Evolutionary conservation across 2,329 filamentous ascomycete genomes (phyloP).

Genomic region (Daldinia sp.): DNA sequence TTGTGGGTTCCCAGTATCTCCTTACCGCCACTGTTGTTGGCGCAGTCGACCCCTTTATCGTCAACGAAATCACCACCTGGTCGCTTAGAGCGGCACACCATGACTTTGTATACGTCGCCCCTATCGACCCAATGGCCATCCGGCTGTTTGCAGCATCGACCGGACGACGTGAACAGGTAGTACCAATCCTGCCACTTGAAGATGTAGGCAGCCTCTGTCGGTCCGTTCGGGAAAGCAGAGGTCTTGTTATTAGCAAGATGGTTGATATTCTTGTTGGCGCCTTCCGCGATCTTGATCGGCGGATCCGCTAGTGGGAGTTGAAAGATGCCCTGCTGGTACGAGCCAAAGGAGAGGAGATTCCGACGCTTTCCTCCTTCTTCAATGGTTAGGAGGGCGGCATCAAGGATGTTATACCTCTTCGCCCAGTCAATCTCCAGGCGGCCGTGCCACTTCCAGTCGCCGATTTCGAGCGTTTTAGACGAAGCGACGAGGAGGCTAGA

Average conservation of each 20-base stretch:
- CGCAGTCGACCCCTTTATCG: conserved; percentile 36
- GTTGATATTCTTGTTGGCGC: conserved; percentile 29
- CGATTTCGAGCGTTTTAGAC: conserved; percentile 41
- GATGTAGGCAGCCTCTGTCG: conserved; percentile 40
- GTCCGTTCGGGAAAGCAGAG: conserved; percentile 26
- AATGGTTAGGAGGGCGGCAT: conserved; percentile 39
- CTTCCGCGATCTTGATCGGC: conserved; percentile 32
- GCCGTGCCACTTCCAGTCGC: conserved; percentile 38
- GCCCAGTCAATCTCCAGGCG: conserved; percentile 44
- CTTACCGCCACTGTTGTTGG: conserved; percentile 39
- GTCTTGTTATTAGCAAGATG: conserved; percentile 44
- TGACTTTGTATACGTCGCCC: conserved; percentile 44
- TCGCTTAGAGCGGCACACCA: conserved; percentile 43
- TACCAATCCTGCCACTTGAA: conserved; percentile 40
- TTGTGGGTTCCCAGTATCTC: conserved; percentile 39
- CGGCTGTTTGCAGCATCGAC: conserved; percentile 39
- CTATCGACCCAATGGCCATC: conserved; percentile 34
- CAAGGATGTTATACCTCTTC: conserved; percentile 44
- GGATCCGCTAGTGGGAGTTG: conserved; percentile 43
- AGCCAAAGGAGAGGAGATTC: conserved; percentile 43
- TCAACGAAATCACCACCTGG: conserved; percentile 40
- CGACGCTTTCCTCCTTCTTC: conserved; percentile 25
- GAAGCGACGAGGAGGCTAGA: conserved; percentile 38
- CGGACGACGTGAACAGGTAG: conserved; percentile 45
- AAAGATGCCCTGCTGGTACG: conserved; percentile 46